Conservation (phyloP, 2,329 filamentous ascomycete species). For the Rhinocladiella mackenziei region DNA sequence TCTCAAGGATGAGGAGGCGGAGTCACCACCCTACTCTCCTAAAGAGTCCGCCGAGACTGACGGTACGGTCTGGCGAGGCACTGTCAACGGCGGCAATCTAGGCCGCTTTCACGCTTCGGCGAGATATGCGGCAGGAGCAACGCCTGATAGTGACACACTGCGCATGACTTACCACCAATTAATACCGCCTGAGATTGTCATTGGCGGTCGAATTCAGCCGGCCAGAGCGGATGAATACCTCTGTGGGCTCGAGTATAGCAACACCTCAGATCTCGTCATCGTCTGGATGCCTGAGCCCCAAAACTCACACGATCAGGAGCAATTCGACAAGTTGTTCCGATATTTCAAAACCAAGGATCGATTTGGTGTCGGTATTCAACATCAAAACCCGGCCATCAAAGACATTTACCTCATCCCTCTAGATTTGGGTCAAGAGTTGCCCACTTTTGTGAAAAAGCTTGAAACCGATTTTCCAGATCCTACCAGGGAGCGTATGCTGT, state of each 20-base stretch:
- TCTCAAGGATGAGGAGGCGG: conserved; percentile 74
- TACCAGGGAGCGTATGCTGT: conserved; percentile 69
- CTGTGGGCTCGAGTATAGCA: conserved; percentile 76
- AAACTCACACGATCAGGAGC: conserved; percentile 45
- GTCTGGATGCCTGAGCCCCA: conserved; percentile 61
- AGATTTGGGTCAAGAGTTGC: conserved; percentile 65
- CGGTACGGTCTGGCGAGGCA: conserved; percentile 73
- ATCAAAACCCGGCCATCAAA: conserved; percentile 68
- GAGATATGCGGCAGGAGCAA: conserved; percentile 75
- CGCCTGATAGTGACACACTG: conserved; percentile 42
- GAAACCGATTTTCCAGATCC: conserved; percentile 75
- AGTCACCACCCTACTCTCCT: conserved; percentile 78
- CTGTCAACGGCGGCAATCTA: conserved; percentile 69
- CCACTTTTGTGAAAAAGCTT: conserved; percentile 85
- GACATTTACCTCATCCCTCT: conserved; percentile 91
- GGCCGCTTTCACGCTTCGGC: conserved; percentile 73
- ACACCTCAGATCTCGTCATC: conserved; percentile 78
- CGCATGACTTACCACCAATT: conserved; percentile 63
- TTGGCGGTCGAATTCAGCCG: conserved; percentile 69
- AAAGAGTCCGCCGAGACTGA: conserved; percentile 68
- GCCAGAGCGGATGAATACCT: conserved; percentile 86
- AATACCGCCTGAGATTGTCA: conserved; percentile 61
- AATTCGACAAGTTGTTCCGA: conserved; percentile 74
- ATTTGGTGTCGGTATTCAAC: conserved; percentile 83
- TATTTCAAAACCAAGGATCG: conserved; percentile 80